Conservation (phyloP, 768 basidiomycete genomes). For the Phanerochaete sordida region DNA sequence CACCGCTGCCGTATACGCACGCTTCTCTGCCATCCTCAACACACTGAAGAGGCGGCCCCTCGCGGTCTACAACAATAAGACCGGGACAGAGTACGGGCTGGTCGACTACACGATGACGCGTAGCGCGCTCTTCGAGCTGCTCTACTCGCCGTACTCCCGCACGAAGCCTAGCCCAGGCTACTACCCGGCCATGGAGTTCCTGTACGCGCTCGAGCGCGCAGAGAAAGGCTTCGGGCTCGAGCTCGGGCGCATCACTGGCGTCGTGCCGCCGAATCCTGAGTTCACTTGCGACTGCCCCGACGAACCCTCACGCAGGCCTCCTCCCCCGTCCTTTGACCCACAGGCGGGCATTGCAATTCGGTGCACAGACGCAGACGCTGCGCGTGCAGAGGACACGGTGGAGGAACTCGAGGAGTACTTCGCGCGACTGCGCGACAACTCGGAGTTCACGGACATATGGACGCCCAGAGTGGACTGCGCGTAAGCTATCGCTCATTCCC, state of each 20-base stretch:
- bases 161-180: not conserved
- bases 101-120: conserved; percentile 9
- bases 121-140: not conserved
- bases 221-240: conserved; percentile 2
- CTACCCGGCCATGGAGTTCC: not conserved
- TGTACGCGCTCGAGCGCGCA: not conserved
- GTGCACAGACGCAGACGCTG: not conserved
- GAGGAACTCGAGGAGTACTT: conserved; percentile 4
- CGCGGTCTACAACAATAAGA: not conserved
- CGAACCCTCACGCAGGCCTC: not conserved
- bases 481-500: not conserved
- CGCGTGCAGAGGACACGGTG: not conserved
- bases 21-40: conserved; percentile 9
- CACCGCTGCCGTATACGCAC: conserved; percentile 14
- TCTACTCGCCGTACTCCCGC: conserved; percentile 9
- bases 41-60: not conserved
- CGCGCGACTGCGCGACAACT: conserved; percentile 2
- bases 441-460: conserved; percentile 14
- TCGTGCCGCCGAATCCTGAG: not conserved
- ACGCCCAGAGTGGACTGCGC: not conserved
- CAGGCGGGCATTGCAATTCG: not conserved
- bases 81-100: not conserved
- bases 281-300: conserved; percentile 2
- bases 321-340: too few species aligned
- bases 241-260: not conserved